These are phyloP conservation scores for Collybia mongolica DNA, from an alignment of 768 basidiomycete species.

Conservation along the genomic window DNA sequence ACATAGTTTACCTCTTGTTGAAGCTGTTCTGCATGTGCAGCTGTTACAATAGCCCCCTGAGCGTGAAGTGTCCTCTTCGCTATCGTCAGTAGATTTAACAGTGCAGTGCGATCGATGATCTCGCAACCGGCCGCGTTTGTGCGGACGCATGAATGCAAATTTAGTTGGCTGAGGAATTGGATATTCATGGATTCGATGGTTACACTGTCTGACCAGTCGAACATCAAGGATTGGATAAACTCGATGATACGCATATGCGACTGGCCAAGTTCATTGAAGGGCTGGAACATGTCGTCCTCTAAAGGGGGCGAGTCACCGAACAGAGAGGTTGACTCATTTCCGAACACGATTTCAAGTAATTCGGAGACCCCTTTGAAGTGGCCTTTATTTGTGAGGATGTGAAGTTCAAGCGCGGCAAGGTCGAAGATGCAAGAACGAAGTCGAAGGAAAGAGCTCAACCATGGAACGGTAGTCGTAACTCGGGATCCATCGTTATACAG, in stretches of 20 bases:
- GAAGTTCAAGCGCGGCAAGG: slow-evolving; percentile 83
- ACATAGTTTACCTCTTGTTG: slow-evolving; percentile 72
- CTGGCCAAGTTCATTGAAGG: slow-evolving; percentile 76
- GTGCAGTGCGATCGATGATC: slow-evolving; percentile 71
- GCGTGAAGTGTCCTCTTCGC: slow-evolving; percentile 62
- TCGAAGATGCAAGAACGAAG: slow-evolving; percentile 85
- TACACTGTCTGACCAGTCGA: slow-evolving; percentile 85
- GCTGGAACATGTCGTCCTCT: slow-evolving; percentile 50
- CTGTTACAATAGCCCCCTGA: slow-evolving; percentile 64
- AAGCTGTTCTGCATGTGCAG: slow-evolving; percentile 64
- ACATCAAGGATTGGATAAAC: slow-evolving; percentile 80
- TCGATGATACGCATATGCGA: slow-evolving; percentile 86
- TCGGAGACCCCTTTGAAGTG: slow-evolving; percentile 73
- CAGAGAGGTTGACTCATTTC: slow-evolving; percentile 53
- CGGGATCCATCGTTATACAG: slow-evolving; percentile 72
- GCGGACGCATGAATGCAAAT: slow-evolving; percentile 69
- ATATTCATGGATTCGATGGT: slow-evolving; percentile 55
- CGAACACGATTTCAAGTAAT: slow-evolving; percentile 81
- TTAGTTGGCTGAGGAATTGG: slow-evolving; percentile 63
- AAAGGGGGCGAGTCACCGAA: slow-evolving; percentile 27
- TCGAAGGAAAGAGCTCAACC: slow-evolving; percentile 74
- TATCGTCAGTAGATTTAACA: slow-evolving; percentile 66
- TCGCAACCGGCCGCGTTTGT: slow-evolving; percentile 75
- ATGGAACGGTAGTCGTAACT: slow-evolving; percentile 63
- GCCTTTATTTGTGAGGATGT: slow-evolving; percentile 77